phyloP scores from a whole-genome alignment of 2,329 filamentous ascomycete genomes.

The Phialophora verrucosa region DNA sequence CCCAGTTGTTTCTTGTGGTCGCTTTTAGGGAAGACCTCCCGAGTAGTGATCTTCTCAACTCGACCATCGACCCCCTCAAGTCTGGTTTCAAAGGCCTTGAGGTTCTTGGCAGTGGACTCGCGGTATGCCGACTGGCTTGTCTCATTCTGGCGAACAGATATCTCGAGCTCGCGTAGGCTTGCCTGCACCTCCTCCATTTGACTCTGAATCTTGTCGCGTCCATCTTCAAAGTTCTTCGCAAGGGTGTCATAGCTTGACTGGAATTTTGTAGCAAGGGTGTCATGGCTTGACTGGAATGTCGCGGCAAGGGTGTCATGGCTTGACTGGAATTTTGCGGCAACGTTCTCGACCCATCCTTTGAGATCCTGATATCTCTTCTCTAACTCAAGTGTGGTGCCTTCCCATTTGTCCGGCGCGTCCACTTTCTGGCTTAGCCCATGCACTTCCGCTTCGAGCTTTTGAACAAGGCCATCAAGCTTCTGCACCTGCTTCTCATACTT shows the following conservation, averaged over 20 bases:
- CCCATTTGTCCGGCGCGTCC: background rate
- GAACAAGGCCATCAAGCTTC: conserved; percentile 20
- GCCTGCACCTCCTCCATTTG: background rate
- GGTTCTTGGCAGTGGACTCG: background rate
- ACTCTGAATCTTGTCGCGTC: conserved; percentile 4
- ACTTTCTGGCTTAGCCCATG: background rate
- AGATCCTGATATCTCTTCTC: background rate
- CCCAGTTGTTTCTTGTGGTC: background rate
- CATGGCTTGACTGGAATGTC: background rate
- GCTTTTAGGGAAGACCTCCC: background rate
- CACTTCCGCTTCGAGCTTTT: conserved; percentile 9
- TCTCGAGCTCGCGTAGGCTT: background rate
- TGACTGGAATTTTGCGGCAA: background rate
- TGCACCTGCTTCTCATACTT: conserved; percentile 24
- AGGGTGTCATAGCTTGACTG: background rate
- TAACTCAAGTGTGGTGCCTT: background rate
- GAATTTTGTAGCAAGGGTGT: conserved; percentile 3
- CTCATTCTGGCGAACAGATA: background rate
- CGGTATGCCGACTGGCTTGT: conserved; percentile 3
- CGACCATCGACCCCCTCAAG: background rate
- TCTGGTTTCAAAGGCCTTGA: background rate
- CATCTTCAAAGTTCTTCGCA: conserved; percentile 11
- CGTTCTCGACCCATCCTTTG: background rate
- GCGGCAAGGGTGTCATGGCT: background rate
- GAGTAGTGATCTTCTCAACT: background rate